Base-by-base conservation (phyloP, 1,284 basidiomycete genomes). In the Tilletiopsis washingtonensis region DNA sequence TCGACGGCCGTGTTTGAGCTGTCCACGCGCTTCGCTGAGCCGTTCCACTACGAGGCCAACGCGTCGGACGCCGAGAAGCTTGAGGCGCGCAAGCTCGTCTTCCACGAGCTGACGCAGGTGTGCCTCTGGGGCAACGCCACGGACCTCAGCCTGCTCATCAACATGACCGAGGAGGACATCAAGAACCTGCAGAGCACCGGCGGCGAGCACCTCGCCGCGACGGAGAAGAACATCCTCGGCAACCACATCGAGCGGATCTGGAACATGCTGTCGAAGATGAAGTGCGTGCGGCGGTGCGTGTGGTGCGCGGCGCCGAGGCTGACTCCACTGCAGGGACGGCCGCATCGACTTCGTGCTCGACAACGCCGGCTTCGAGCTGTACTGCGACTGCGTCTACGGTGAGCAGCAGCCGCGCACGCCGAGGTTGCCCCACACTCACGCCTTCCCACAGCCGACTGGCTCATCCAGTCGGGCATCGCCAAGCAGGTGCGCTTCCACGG, bases 141-240 rank as follows among this genome's bases (percentile, higher is more conserved):
- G 51, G 91, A 97, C 75, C 78, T 97, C 47, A 93, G 89, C 2
- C 81, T 97, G 27, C 80, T 97, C 49, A 97, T 96, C 77, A 90
- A 97, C 77, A 96, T 96, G 91, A 89, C 88, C 12, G 91, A 97
- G 76, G 91, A 97, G 40, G 91, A 97, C 75, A 96, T 98, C 77
- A 93, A 93, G 76, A 83, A 86, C 49, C 80, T 97, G n/a, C 91
- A 98, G 74, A 91, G 89, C 15, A 96, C 91, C 19, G 93, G 91
- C 23, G 91, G 91, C 25, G 91, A 93, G 50, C 84, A 91, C 61
- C 82, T 97, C 41, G 91, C 91, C 5, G 87, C 89, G 1, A 94
- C 91, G 0, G 91, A 96, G 76, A 91, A 93, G 78, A 96, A 97
- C 61, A 89, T 91, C 56, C 79, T 91, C 19, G 88, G 88, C 42